phyloP scores from a whole-genome alignment of 768 basidiomycete species.

The Cyclocybe cylindracea region DNA sequence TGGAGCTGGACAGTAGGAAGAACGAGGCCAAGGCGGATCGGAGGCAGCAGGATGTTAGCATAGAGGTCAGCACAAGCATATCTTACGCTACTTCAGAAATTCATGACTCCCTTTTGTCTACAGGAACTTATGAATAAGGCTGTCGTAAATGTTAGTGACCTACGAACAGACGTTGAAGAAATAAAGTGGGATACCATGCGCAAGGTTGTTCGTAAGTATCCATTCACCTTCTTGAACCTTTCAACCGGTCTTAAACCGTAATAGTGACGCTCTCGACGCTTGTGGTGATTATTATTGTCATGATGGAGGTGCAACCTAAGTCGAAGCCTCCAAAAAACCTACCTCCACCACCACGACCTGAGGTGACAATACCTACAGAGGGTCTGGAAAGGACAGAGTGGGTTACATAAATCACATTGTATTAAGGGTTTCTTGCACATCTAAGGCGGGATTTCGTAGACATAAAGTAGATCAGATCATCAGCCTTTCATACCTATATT shows the following conservation, averaged over 20 bases:
- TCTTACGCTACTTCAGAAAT: not conserved
- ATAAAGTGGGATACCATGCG: slow-evolving; percentile 91
- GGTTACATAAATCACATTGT: slow-evolving; percentile 25
- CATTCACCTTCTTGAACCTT: not conserved
- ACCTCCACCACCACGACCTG: slow-evolving; percentile 24
- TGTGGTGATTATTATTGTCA: slow-evolving; percentile 65
- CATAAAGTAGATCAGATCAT: slow-evolving; percentile 8
- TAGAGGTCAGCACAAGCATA: slow-evolving; percentile 57
- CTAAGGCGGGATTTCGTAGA: slow-evolving; percentile 4
- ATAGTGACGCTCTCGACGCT: slow-evolving; percentile 66
- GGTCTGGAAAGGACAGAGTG: slow-evolving; percentile 33
- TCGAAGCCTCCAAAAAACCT: slow-evolving; percentile 29
- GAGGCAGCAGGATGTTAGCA: slow-evolving; percentile 81
- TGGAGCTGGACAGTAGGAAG: slow-evolving; percentile 94
- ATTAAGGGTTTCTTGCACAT: not conserved
- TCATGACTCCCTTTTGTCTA: not conserved
- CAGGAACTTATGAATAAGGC: slow-evolving; percentile 79
- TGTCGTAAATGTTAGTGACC: slow-evolving; percentile 72
- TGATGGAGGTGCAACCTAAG: slow-evolving; percentile 66
- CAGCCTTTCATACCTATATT: slow-evolving; percentile 35
- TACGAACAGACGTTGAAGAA: slow-evolving; percentile 81
- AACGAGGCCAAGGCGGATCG: slow-evolving; percentile 85
- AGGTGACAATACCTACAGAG: slow-evolving; percentile 30
- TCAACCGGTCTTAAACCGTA: slow-evolving; percentile 1
- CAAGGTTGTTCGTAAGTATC: slow-evolving; percentile 68